Evolutionary conservation across 75 land plant genomes (phyloP).

Genomic region (Selaginella tamariscina): DNA sequence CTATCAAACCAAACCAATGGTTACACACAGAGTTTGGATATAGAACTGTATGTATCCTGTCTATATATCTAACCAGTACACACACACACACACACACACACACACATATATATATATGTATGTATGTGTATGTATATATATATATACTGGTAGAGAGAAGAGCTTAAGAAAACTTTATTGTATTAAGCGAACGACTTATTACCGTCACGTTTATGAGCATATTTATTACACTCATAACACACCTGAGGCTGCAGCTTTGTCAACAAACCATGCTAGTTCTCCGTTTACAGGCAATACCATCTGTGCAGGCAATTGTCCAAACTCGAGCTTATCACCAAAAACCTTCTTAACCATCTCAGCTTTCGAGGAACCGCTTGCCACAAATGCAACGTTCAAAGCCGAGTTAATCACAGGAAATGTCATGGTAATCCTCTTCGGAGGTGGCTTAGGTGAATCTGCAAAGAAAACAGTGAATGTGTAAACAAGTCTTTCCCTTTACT

Average conservation of each 20-base stretch:
- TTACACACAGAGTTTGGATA: not conserved
- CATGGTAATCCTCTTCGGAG: conserved; percentile 33
- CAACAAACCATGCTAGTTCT: conserved; percentile 22
- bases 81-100: conserved; percentile 14
- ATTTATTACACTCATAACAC: too few species aligned
- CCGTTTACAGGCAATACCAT: conserved; percentile 20
- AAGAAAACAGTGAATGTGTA: too few species aligned
- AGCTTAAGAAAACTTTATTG: too few species aligned
- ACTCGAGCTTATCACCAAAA: conserved; percentile 24
- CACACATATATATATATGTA: conserved; percentile 8
- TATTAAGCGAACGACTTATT: too few species aligned
- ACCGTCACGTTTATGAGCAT: too few species aligned
- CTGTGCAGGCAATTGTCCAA: conserved; percentile 21
- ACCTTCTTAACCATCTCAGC: conserved; percentile 23
- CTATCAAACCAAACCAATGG: too few species aligned
- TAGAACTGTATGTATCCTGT: not conserved
- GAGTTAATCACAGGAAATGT: conserved; percentile 47
- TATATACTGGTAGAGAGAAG: too few species aligned
- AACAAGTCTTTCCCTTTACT: too few species aligned
- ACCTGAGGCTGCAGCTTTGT: conserved; percentile 24
- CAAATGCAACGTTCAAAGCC: conserved; percentile 34
- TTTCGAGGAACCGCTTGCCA: conserved; percentile 25
- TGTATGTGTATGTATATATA: conserved; percentile 6
- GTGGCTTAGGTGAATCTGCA: conserved; percentile 37
- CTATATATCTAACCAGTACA: not conserved